Evolutionary conservation across 1,284 basidiomycete species (phyloP), one percentile per base, ranked within the genome.

Genomic region (Puccinia brachypodii): DNA sequence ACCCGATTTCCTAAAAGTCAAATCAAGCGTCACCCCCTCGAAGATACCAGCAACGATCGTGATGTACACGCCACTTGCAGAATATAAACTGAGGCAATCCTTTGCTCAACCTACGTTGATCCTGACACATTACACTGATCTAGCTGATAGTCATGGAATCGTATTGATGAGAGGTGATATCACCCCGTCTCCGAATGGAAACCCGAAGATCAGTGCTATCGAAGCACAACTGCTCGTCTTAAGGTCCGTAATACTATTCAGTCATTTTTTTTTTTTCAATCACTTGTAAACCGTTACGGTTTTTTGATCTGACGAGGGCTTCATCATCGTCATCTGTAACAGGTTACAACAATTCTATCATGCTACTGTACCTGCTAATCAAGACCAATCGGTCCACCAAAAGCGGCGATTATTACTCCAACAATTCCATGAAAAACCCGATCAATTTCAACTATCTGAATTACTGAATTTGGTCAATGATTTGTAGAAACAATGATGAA

Each of bases 111-210:
- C 96, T 0, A 92, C 94, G 85, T 89, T 99, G 36, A 93, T 94
- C 47, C 86, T 98, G 69, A 97, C 96, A 7, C 91, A 94, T 86
- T 98, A 98, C 87, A 93, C 96, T 56, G 96, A 99, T 85, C 88
- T 99, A 8, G 90, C 92, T 0, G 86, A 89, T 36, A 92, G 92
- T 7, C 96, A 98, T 86, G 91, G 91, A 19, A 86, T 93, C 60
- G 94, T 98, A 0, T 90, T 99, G 8, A 89, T 98, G 87, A 90
- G 95, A 50, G 97, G 96, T 25, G 96, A 98, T 87, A 92, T 98
- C 83, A 94, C 94, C 0, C 91, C 93, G 0, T 88, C 89, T 2
- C 87, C 90, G n/a, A 86, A 88, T n/a, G 85, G 86, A 69, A 81
- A 42, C 81, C 85, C 78, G 85, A 86, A 83, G 83, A 68, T 78